Evolutionary conservation across 2,329 filamentous ascomycete species (phyloP).

Genomic region (Talaromyces islandicus): DNA sequence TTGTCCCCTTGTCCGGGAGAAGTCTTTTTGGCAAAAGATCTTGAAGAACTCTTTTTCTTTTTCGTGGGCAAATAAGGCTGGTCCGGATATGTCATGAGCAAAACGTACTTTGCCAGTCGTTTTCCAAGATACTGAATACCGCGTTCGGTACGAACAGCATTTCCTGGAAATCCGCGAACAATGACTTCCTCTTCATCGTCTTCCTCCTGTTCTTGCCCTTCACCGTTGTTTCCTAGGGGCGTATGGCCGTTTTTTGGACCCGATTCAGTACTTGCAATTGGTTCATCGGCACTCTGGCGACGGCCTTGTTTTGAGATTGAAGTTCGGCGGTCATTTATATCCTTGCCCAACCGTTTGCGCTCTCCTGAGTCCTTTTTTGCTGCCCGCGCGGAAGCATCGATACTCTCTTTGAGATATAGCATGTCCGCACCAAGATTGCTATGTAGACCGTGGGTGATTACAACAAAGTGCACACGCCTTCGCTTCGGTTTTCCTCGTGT

Average conservation of each 20-base stretch:
- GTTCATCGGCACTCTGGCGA: background rate
- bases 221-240: slow-evolving; percentile 1
- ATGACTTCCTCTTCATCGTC: slow-evolving; percentile 68
- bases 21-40: slow-evolving; percentile 20
- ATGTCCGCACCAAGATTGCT: slow-evolving; percentile 95
- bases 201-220: slow-evolving; percentile 25
- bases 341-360: background rate
- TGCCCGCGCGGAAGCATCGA: slow-evolving; percentile 64
- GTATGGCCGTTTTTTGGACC: background rate
- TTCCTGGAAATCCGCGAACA: slow-evolving; percentile 83
- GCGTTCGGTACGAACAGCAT: slow-evolving; percentile 83
- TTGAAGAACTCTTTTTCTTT: slow-evolving; percentile 38
- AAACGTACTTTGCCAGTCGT: slow-evolving; percentile 81
- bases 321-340: background rate
- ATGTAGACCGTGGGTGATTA: slow-evolving; percentile 90
- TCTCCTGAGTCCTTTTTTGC: slow-evolving; percentile 55
- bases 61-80: slow-evolving; percentile 75
- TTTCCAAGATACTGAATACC: slow-evolving; percentile 98
- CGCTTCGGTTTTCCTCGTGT: slow-evolving; percentile 26
- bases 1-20: slow-evolving; percentile 16
- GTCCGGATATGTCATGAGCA: slow-evolving; percentile 87
- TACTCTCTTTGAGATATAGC: slow-evolving; percentile 95
- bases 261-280: background rate
- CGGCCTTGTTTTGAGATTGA: background rate
- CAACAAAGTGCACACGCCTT: slow-evolving; percentile 75